Conservation (phyloP, 441 rosid species). For the Populus hybrid region DNA sequence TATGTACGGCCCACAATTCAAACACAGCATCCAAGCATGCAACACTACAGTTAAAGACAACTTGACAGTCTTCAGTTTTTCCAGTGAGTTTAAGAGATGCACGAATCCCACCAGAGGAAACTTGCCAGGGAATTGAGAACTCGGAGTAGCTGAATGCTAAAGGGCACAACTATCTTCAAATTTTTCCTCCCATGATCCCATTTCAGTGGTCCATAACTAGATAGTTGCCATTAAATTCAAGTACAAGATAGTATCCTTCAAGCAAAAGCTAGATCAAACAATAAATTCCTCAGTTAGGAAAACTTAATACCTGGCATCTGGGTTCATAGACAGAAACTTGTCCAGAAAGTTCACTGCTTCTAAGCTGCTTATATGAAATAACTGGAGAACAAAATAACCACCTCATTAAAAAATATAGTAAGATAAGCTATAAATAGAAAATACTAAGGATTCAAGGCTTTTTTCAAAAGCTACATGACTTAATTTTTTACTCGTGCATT, state of each 20-base stretch:
- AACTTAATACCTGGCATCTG: constrained; percentile 61
- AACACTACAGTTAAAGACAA: not conserved
- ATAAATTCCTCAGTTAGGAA: constrained; percentile 1
- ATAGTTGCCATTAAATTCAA: not conserved
- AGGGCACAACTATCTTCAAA: not conserved
- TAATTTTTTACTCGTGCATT: not conserved
- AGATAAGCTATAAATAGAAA: not conserved
- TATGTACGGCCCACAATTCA: not conserved
- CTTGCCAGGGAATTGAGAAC: not conserved
- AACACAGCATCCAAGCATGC: not conserved
- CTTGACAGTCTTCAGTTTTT: not conserved
- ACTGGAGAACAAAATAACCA: constrained; percentile 41
- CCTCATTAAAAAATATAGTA: not conserved
- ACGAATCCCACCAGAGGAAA: not conserved
- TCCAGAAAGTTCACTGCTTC: constrained; percentile 79
- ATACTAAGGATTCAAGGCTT: not conserved
- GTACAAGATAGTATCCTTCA: not conserved
- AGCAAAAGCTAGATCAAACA: constrained; percentile 4
- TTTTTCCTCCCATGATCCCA: not conserved
- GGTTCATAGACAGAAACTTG: constrained; percentile 80
- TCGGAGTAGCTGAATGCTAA: not conserved
- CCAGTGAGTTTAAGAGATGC: not conserved
- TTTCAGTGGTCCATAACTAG: not conserved
- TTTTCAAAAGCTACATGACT: not conserved
- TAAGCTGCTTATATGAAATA: constrained; percentile 66